Percentiles rank a stretch among this genome's conserved stretches.
phyloP scores from a whole-genome alignment of 2,329 filamentous ascomycete genomes.

The Xylariales sp. region DNA sequence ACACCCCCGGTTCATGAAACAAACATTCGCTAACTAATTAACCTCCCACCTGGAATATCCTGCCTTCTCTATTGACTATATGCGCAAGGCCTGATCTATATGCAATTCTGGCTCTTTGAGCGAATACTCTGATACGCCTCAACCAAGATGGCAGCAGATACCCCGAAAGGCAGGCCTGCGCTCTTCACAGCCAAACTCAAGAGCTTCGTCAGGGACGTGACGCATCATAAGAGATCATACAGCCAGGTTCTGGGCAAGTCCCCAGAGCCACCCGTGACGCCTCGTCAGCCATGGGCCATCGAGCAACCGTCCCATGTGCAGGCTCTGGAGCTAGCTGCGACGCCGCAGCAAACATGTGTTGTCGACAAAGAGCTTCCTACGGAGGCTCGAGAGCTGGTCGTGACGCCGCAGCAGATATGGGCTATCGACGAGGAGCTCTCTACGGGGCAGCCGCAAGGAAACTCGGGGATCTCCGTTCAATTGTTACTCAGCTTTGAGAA shows the following conservation, averaged over 20 bases:
- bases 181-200: conserved; percentile 20
- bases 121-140: too few species aligned
- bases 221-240: conserved; percentile 15
- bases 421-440: conserved; percentile 1
- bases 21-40: too few species aligned
- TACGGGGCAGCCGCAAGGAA: conserved; percentile 3
- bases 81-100: too few species aligned
- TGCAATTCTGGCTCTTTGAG: too few species aligned
- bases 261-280: background rate
- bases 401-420: conserved; percentile 1
- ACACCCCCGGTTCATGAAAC: too few species aligned
- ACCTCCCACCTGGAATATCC: too few species aligned
- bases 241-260: too few species aligned
- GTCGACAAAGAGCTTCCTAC: too few species aligned
- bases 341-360: too few species aligned
- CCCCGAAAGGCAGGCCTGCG: conserved; percentile 13
- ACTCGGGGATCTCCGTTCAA: conserved; percentile 33
- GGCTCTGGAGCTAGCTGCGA: background rate
- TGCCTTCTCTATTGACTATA: too few species aligned
- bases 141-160: conserved; percentile 14
- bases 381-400: background rate
- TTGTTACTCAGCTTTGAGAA: conserved; percentile 42
- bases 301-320: conserved; percentile 9
- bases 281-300: conserved; percentile 8
- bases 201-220: conserved; percentile 23